Base-by-base conservation (phyloP, 495 filamentous ascomycete genomes). In the Clohesyomyces aquaticus region DNA sequence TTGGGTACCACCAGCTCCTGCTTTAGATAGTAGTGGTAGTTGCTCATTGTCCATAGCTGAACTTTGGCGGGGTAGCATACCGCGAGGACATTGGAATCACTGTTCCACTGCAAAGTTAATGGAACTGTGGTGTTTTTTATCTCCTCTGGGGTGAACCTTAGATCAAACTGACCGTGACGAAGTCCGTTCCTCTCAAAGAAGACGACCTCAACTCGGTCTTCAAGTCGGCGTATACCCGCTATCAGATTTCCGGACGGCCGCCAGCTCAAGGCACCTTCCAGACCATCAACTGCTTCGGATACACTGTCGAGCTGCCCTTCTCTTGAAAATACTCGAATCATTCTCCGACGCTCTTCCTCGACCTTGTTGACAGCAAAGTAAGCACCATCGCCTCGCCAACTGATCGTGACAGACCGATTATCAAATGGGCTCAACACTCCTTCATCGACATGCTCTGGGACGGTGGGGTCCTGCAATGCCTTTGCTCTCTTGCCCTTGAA, bases 11-110 rank as follows among this genome's bases (percentile, higher is more conserved):
- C 46, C 19, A 78, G 79, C 71, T 98, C 94, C 76, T 96, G 93
- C 76, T 98, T 98, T n/a, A 98, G 78, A 72, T 98, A 98, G 81
- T 92, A 98, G 70, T 98, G 90, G 70, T 98, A 98, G 72, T 98
- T 98, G 9, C 92, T 89, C 80, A 88, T 94, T 1, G 90, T 95
- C 93, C 94, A 98, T n/a, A 98, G 77, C 68, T 98, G 94, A 16
- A 93, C 77, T 42, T 87, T 81, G 65, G 96, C 86, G 43, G 78
- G 77, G 70, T 92, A 84, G 21, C 81, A 81, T 10, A 97, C 87
- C 2, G 94, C 94, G 22, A 98, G 82, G 14, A 96, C 90, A 3
- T 88, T 90, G 0, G 94, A 98, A 69, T 98, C 93, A 16, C 85
- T 76, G 64, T 96, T 98, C 94, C 94, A 98, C 55, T 82, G 79